A percentile compares a stretch with the other conserved stretches of the same genome.
Evolutionary conservation across 2,329 filamentous ascomycete species (phyloP).

Genomic region (Hypocreales sp.): DNA sequence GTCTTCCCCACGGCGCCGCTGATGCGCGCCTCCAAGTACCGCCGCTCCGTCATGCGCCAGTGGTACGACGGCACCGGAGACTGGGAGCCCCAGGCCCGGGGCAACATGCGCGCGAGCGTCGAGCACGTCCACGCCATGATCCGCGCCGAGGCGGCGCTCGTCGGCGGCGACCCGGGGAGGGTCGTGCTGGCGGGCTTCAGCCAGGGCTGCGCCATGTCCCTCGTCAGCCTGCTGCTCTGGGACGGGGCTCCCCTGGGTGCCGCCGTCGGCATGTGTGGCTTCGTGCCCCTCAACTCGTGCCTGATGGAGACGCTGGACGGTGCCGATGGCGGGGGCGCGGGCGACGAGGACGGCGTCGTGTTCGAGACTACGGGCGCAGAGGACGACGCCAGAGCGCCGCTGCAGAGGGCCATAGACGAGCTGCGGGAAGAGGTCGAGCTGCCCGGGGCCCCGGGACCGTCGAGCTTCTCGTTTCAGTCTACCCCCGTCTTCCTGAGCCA

Average conservation of each 20-base stretch:
- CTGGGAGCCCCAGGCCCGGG: constrained; percentile 15
- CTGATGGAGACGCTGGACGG: constrained; percentile 10
- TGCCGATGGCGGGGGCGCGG: not conserved
- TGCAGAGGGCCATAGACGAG: constrained; percentile 9
- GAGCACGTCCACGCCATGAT: constrained; percentile 23
- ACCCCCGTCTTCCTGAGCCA: constrained; percentile 31
- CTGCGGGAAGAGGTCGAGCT: constrained; percentile 14
- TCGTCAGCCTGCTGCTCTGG: constrained; percentile 28
- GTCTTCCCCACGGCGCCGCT: constrained; percentile 33
- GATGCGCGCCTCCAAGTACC: constrained; percentile 15
- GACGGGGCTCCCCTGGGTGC: constrained; percentile 21
- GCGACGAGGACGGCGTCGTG: constrained; percentile 5
- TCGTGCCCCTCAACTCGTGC: constrained; percentile 22
- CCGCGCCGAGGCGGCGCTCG: constrained; percentile 14
- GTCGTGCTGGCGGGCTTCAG: constrained; percentile 35
- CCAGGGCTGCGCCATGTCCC: constrained; percentile 33
- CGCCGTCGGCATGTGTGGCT: constrained; percentile 27
- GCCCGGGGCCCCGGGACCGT: not conserved
- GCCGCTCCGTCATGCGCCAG: constrained; percentile 15
- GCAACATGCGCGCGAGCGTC: constrained; percentile 24
- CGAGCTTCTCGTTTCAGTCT: constrained; percentile 5
- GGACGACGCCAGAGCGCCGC: constrained; percentile 2
- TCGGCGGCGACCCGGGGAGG: constrained; percentile 18
- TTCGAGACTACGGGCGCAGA: constrained; percentile 5
- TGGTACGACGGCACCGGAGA: constrained; percentile 21